Percentiles rank a stretch among this genome's conserved stretches.
These are phyloP conservation scores for Penicillium janthinellum DNA, from an alignment of 2,329 filamentous ascomycete genomes.

Conservation along the genomic window DNA sequence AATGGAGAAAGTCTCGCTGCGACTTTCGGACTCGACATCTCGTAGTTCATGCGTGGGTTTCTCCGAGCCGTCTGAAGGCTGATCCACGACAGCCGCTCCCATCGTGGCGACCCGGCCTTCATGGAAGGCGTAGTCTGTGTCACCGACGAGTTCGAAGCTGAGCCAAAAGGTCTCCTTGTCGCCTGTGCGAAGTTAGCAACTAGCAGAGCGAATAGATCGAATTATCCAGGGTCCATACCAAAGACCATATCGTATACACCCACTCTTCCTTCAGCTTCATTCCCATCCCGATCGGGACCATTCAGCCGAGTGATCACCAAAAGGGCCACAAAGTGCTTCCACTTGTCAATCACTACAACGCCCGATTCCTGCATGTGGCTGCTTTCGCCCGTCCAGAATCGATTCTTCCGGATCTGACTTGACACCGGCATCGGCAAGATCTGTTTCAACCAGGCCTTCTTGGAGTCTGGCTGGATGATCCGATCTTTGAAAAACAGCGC, in stretches of 20 bases:
- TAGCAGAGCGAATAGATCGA: neutral
- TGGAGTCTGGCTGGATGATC: constrained; percentile 43
- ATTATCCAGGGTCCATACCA: constrained; percentile 31
- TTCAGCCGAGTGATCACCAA: constrained; percentile 37
- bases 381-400: constrained; percentile 22
- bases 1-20: constrained; percentile 36
- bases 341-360: constrained; percentile 52
- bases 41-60: neutral
- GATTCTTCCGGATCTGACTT: constrained; percentile 39
- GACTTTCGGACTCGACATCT: neutral
- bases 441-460: constrained; percentile 45
- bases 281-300: constrained; percentile 49
- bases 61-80: neutral
- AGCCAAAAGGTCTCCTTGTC: constrained; percentile 57
- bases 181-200: constrained; percentile 29
- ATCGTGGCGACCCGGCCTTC: constrained; percentile 34
- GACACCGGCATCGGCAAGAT: constrained; percentile 49
- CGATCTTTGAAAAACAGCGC: constrained; percentile 53
- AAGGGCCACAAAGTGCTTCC: constrained; percentile 49
- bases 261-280: constrained; percentile 37
- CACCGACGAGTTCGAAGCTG: constrained; percentile 50
- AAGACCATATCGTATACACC: constrained; percentile 54
- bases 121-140: constrained; percentile 49
- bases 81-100: constrained; percentile 11
- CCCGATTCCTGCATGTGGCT: constrained; percentile 47